Evolutionary conservation across 2,329 filamentous ascomycete species (phyloP).

Genomic region (Colletotrichum incanum): DNA sequence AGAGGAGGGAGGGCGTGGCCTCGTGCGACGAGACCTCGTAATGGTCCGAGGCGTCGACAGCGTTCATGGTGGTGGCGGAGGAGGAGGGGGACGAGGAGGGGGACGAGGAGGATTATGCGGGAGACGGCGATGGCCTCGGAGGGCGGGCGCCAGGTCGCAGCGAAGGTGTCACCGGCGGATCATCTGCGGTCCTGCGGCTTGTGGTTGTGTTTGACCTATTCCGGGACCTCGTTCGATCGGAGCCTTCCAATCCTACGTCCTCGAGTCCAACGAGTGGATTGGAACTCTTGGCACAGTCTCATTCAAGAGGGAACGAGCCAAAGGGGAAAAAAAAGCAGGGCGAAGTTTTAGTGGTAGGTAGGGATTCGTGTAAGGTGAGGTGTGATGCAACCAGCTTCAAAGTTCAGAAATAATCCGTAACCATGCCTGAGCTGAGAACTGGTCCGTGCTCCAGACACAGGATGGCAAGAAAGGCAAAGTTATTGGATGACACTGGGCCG

Average conservation of each 20-base stretch:
- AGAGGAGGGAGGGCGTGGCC: constrained; percentile 84
- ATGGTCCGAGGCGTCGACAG: constrained; percentile 72
- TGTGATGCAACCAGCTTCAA: constrained; percentile 35
- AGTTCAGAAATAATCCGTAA: constrained; percentile 34
- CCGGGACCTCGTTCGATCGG: constrained; percentile 7
- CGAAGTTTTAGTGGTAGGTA: constrained; percentile 12
- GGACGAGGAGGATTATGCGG: neutral
- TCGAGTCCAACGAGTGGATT: constrained; percentile 17
- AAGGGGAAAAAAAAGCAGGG: constrained; percentile 2
- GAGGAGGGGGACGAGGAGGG: neutral
- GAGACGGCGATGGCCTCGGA: constrained; percentile 33
- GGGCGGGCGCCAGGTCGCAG: constrained; percentile 37
- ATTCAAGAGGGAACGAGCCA: constrained; percentile 4
- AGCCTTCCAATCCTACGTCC: constrained; percentile 19
- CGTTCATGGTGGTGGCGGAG: constrained; percentile 60
- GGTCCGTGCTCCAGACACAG: constrained; percentile 31
- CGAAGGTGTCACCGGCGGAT: constrained; percentile 29
- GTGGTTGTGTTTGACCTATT: neutral
- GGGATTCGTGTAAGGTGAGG: constrained; percentile 28
- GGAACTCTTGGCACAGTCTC: constrained; percentile 29
- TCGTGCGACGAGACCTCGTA: constrained; percentile 69
- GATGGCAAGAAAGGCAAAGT: constrained; percentile 10
- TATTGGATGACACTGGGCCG: constrained; percentile 26
- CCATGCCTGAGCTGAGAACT: constrained; percentile 11
- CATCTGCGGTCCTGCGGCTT: constrained; percentile 26